These are phyloP conservation scores for Plasmodium adleri DNA, from an alignment of 169 alveolate species.

Conservation along the genomic window DNA sequence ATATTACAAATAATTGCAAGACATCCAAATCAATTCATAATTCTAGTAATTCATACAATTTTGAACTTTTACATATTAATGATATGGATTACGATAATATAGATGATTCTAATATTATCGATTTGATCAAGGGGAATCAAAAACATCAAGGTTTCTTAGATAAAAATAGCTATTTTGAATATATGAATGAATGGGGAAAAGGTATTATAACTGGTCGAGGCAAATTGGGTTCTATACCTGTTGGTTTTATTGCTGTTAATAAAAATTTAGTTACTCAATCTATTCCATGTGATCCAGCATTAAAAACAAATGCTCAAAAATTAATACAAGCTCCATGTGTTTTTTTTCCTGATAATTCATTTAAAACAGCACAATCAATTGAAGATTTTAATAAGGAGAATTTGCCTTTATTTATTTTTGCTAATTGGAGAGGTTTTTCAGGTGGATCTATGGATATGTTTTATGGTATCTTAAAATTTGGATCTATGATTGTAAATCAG, in stretches of 20 bases:
- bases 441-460: conserved; percentile 91
- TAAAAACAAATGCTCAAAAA: conserved; percentile 54
- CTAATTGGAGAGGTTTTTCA: conserved; percentile 88
- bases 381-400: conserved; percentile 89
- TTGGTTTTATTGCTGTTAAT: conserved; percentile 64
- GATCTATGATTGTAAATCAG: conserved; percentile 88
- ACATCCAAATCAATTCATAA: neutral
- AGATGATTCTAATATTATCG: conserved; percentile 34
- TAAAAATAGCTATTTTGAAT: conserved; percentile 83
- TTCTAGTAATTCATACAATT: neutral
- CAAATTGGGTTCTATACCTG: conserved; percentile 64
- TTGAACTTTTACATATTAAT: conserved; percentile 79
- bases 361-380: conserved; percentile 91
- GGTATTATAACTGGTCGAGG: conserved; percentile 75
- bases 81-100: conserved; percentile 78
- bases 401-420: conserved; percentile 86
- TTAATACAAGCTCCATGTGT: conserved; percentile 81
- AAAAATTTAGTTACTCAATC: conserved; percentile 63
- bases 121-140: conserved; percentile 33
- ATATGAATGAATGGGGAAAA: conserved; percentile 77
- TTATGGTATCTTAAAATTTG: conserved; percentile 85
- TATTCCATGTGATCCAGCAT: conserved; percentile 65
- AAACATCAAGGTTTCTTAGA: conserved; percentile 78
- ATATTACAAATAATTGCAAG: neutral
- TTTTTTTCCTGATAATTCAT: conserved; percentile 91